These are phyloP conservation scores for Colletotrichum simmondsii DNA, from an alignment of 2,329 filamentous ascomycete genomes.

Conservation along the genomic window DNA sequence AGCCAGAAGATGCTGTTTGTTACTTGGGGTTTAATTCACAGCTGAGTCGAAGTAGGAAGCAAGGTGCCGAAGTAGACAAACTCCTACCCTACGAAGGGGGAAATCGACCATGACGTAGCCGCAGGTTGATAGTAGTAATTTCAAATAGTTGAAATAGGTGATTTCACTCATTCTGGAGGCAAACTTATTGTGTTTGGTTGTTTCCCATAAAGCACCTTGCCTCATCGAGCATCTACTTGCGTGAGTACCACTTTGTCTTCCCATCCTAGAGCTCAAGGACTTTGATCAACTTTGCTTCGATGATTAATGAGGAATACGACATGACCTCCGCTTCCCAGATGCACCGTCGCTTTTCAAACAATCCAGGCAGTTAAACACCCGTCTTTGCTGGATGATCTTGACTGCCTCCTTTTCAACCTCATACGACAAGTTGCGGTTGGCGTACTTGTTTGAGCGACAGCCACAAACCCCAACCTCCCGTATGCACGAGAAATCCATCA, in stretches of 20 bases:
- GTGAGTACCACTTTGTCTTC: background rate
- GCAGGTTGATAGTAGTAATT: background rate
- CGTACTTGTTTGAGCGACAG: conserved; percentile 26
- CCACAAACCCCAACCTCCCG: conserved; percentile 3
- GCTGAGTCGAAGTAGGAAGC: background rate
- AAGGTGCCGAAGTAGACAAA: background rate
- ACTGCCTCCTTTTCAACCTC: conserved; percentile 23
- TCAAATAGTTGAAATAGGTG: too few relatives aligned
- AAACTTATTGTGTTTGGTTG: too few relatives aligned
- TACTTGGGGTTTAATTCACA: conserved; percentile 28
- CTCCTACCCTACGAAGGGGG: background rate
- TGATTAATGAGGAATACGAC: conserved; percentile 1
- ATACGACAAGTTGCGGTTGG: background rate
- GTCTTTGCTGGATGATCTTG: conserved; percentile 24
- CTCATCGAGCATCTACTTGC: background rate
- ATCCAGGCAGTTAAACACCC: conserved; percentile 33
- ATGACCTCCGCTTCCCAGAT: background rate
- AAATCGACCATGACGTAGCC: background rate
- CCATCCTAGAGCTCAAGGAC: background rate
- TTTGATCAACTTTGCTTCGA: background rate
- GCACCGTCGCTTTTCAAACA: conserved; percentile 26
- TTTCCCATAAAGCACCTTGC: background rate
- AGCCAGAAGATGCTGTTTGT: conserved; percentile 17
- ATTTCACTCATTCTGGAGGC: too few relatives aligned
- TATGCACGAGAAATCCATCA: conserved; percentile 19